phyloP scores from a whole-genome alignment of 2,329 filamentous ascomycete genomes.

The Beauveria caledonica region DNA sequence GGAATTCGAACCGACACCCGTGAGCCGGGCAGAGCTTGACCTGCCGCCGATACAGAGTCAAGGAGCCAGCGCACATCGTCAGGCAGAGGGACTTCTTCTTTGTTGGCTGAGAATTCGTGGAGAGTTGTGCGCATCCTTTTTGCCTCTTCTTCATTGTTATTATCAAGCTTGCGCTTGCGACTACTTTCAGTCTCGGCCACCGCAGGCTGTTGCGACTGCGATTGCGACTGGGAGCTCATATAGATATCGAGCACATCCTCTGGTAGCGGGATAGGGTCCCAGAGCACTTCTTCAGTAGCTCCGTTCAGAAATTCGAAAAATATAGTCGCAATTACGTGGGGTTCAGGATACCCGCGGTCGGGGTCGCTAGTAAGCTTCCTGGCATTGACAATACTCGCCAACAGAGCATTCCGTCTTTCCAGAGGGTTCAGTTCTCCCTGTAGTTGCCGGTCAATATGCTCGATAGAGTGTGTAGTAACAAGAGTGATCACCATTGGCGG shows the following conservation, averaged over 20 bases:
- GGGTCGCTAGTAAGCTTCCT: constrained; percentile 33
- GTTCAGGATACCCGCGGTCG: constrained; percentile 30
- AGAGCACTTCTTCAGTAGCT: constrained; percentile 30
- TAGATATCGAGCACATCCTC: constrained; percentile 42
- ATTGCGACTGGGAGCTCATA: constrained; percentile 28
- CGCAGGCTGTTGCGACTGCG: constrained; percentile 23
- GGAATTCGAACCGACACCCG: constrained; percentile 21
- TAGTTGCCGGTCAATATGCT: constrained; percentile 45
- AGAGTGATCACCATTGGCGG: constrained; percentile 40
- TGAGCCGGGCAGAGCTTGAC: constrained; percentile 12
- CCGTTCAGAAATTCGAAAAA: constrained; percentile 40
- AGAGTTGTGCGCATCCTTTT: constrained; percentile 23
- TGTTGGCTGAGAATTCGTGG: constrained; percentile 15
- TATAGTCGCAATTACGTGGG: constrained; percentile 36
- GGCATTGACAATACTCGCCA: constrained; percentile 30
- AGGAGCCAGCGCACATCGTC: constrained; percentile 25
- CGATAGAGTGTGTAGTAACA: constrained; percentile 43
- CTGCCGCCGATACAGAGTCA: constrained; percentile 14
- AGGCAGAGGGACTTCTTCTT: constrained; percentile 24
- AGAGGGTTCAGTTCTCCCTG: constrained; percentile 26
- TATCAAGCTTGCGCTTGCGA: constrained; percentile 39
- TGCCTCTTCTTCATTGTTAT: constrained; percentile 25
- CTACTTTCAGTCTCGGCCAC: constrained; percentile 18
- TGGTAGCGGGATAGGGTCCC: constrained; percentile 40
- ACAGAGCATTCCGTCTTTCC: constrained; percentile 39